phyloP scores from a whole-genome alignment of 1,284 basidiomycete genomes.

The Clitocybe nebularis region DNA sequence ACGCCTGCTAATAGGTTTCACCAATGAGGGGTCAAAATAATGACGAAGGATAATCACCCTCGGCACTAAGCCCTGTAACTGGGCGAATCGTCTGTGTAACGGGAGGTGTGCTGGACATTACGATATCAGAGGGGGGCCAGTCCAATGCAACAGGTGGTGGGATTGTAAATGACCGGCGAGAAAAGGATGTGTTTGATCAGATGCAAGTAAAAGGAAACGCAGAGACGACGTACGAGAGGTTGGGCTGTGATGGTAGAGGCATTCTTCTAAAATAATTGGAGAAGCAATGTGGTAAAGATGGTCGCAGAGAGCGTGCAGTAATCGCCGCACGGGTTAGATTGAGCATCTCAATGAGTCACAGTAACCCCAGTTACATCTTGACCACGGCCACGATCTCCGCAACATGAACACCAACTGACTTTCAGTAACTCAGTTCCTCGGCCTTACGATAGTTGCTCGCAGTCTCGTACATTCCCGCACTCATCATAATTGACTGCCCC shows the following conservation, averaged over 20 bases:
- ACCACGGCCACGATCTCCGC: neutral
- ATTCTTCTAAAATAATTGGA: constrained; percentile 17
- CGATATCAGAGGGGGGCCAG: neutral
- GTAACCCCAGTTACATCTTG: too few species aligned
- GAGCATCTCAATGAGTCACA: neutral
- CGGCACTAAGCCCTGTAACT: neutral
- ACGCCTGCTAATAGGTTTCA: neutral
- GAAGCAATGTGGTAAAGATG: neutral
- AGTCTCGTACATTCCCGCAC: too few species aligned
- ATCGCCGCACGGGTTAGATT: neutral
- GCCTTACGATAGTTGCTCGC: too few species aligned
- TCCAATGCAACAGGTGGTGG: neutral
- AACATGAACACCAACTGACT: neutral
- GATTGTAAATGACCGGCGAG: neutral
- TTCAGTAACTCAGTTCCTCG: too few species aligned
- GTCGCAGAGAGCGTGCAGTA: constrained; percentile 2
- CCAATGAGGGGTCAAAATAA: neutral
- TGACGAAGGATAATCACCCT: constrained; percentile 3
- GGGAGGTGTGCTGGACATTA: neutral
- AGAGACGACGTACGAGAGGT: constrained; percentile 23
- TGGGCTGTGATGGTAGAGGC: constrained; percentile 25
- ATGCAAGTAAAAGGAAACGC: constrained; percentile 5
- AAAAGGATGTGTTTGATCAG: constrained; percentile 1
- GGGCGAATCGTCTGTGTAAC: constrained; percentile 1
- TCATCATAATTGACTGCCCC: too few species aligned